Conservation (phyloP, 1,284 basidiomycete genomes). For the Cerrena zonata region DNA sequence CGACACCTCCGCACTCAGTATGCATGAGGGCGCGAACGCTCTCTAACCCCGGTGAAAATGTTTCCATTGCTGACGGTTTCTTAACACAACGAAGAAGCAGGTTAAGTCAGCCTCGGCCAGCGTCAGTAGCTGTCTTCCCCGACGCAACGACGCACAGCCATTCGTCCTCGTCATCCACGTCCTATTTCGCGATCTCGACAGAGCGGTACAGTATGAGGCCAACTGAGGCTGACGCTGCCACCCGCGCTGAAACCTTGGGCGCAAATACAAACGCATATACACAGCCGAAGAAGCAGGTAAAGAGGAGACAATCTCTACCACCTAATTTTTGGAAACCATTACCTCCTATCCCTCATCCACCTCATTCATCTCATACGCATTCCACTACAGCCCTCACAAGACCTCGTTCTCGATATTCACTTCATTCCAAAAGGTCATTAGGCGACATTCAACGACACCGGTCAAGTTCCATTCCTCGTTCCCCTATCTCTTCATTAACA, state of each 20-base stretch:
- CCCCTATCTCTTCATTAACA: not conserved
- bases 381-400: not conserved
- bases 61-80: not conserved
- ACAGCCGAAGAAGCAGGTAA: not conserved
- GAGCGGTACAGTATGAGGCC: no score
- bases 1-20: slow-evolving; percentile 50
- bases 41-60: no score
- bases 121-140: slow-evolving; percentile 16
- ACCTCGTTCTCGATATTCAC: not conserved
- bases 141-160: slow-evolving; percentile 9
- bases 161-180: slow-evolving; percentile 13
- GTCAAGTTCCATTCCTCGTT: not conserved
- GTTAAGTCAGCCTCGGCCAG: slow-evolving; percentile 14
- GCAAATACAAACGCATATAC: no score
- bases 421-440: not conserved
- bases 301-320: slow-evolving; percentile 8
- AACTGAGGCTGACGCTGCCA: no score
- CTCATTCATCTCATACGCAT: not conserved
- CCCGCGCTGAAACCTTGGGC: no score
- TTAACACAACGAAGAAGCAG: slow-evolving; percentile 10
- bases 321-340: slow-evolving; percentile 10
- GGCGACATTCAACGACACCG: no score
- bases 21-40: no score
- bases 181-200: slow-evolving; percentile 3
- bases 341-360: slow-evolving; percentile 3